phyloP scores from a whole-genome alignment of 2,329 filamentous ascomycete species.

The Lasiodiplodia sp. region DNA sequence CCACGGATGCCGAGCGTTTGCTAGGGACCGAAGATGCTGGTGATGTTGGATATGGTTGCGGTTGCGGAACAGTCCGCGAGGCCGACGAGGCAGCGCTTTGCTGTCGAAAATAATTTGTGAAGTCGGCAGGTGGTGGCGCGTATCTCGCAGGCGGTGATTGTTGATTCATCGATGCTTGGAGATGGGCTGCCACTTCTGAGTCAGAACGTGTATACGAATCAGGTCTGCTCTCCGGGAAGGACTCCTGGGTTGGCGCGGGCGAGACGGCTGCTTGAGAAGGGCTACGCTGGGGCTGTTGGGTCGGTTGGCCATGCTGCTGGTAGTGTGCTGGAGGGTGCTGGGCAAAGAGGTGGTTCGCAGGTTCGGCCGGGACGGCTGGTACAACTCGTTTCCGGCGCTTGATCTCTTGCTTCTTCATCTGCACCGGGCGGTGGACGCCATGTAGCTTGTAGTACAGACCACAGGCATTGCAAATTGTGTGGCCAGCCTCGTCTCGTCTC shows the following conservation, averaged over 20 bases:
- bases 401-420: constrained; percentile 99
- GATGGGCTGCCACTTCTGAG: constrained; percentile 26
- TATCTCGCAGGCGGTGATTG: constrained; percentile 12
- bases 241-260: constrained; percentile 21
- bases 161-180: constrained; percentile 22
- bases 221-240: constrained; percentile 19
- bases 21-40: constrained; percentile 27
- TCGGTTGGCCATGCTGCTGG: constrained; percentile 13
- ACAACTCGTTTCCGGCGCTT: constrained; percentile 95
- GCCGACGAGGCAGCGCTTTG: constrained; percentile 9
- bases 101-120: constrained; percentile 25
- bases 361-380: constrained; percentile 44
- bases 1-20: constrained; percentile 23
- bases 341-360: constrained; percentile 26
- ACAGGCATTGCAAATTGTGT: constrained; percentile 98
- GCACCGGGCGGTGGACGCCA: constrained; percentile 87
- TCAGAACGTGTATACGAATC: constrained; percentile 25
- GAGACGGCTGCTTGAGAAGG: constrained; percentile 21
- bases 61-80: constrained; percentile 14
- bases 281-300: constrained; percentile 19
- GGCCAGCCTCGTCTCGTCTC: constrained; percentile 91
- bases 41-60: constrained; percentile 28
- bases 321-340: constrained; percentile 27
- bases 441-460: constrained; percentile 92
- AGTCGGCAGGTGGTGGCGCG: constrained; percentile 25